Evolutionary conservation across 2,329 filamentous ascomycete species (phyloP).

Genomic region (Diplodia seriata): DNA sequence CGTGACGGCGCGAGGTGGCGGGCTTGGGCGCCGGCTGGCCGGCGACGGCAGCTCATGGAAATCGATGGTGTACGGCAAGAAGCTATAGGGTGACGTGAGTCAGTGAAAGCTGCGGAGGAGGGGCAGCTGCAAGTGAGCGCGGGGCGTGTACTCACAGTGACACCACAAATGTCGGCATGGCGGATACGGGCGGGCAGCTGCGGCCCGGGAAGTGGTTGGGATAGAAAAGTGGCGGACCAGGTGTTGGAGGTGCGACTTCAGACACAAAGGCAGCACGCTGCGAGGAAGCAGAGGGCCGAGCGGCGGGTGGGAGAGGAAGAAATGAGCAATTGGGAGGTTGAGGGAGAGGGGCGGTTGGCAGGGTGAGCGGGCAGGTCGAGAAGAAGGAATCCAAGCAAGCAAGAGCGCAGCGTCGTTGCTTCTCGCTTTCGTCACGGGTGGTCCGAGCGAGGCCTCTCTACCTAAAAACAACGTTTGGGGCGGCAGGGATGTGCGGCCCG

Average conservation of each 20-base stretch:
- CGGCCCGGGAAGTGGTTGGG: not conserved
- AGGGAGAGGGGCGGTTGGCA: slow-evolving; percentile 15
- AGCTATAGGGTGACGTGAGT: slow-evolving; percentile 61
- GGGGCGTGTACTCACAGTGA: slow-evolving; percentile 60
- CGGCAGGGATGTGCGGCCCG: slow-evolving; percentile 21
- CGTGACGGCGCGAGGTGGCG: slow-evolving; percentile 42
- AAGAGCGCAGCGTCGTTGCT: slow-evolving; percentile 26
- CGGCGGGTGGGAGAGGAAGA: not conserved
- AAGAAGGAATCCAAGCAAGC: slow-evolving; percentile 12
- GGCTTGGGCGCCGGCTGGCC: slow-evolving; percentile 37
- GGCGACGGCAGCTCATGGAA: slow-evolving; percentile 70
- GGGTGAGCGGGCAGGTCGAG: slow-evolving; percentile 8
- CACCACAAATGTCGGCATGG: slow-evolving; percentile 67
- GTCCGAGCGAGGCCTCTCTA: slow-evolving; percentile 8
- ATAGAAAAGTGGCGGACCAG: slow-evolving; percentile 7
- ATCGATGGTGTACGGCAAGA: slow-evolving; percentile 89
- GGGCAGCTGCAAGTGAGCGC: slow-evolving; percentile 32
- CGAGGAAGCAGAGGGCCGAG: not conserved
- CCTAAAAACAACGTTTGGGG: slow-evolving; percentile 24
- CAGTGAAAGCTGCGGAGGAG: not conserved
- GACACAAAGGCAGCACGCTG: not conserved
- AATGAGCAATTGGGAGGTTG: not conserved
- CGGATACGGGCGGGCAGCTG: slow-evolving; percentile 25
- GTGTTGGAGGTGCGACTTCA: slow-evolving; percentile 6
- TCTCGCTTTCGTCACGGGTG: slow-evolving; percentile 26